These are phyloP conservation scores for Karstenula rhodostoma DNA, from an alignment of 2,329 filamentous ascomycete genomes.

Conservation along the genomic window DNA sequence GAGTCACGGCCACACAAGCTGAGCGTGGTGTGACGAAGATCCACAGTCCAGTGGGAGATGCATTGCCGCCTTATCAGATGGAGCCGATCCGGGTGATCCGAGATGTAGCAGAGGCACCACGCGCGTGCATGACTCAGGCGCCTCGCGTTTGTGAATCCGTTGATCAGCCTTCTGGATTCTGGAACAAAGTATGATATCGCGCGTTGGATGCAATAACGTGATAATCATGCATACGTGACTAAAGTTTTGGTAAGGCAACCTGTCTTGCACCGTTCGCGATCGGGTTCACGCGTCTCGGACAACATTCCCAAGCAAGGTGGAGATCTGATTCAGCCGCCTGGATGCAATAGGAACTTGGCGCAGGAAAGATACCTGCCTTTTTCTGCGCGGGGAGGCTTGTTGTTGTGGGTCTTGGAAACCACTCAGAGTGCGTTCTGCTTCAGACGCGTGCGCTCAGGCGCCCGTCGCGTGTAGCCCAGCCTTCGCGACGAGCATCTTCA, in stretches of 20 bases:
- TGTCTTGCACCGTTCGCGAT: background rate
- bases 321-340: conserved; percentile 37
- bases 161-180: too few species aligned
- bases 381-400: conserved; percentile 23
- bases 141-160: background rate
- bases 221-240: background rate
- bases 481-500: conserved; percentile 26
- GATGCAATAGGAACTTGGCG: conserved; percentile 30
- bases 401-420: background rate
- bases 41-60: background rate
- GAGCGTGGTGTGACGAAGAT: background rate
- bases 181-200: too few species aligned
- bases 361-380: conserved; percentile 25
- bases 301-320: conserved; percentile 37
- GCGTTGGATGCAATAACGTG: background rate
- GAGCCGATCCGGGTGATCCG: conserved; percentile 8
- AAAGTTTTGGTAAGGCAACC: background rate
- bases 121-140: background rate
- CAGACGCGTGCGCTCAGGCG: conserved; percentile 32
- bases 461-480: conserved; percentile 20
- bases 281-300: conserved; percentile 16
- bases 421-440: conserved; percentile 26
- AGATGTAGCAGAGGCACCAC: background rate
- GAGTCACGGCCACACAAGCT: background rate
- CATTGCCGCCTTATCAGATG: conserved; percentile 4